These are phyloP conservation scores for Fonsecaea monophora DNA, from an alignment of 2,329 filamentous ascomycete genomes.

Conservation along the genomic window DNA sequence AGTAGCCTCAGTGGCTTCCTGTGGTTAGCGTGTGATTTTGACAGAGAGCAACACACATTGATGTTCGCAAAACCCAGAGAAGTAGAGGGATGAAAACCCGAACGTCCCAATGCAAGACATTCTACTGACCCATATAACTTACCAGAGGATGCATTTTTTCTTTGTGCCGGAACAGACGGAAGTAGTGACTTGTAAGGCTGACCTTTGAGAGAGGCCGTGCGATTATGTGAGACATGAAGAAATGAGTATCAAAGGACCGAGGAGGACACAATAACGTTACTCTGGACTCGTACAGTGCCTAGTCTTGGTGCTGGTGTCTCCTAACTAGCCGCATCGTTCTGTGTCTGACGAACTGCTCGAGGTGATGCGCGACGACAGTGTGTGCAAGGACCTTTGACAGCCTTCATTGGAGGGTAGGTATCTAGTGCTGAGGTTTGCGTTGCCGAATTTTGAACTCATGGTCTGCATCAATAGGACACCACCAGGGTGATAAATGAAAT, in stretches of 20 bases:
- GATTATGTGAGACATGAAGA: neutral
- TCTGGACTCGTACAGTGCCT: neutral
- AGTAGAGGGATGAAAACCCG: neutral
- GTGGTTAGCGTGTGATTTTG: neutral
- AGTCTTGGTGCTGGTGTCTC: neutral
- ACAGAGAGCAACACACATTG: neutral
- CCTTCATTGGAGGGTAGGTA: neutral
- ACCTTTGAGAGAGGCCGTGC: neutral
- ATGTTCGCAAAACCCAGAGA: neutral
- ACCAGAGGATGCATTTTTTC: neutral
- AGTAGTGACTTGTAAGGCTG: neutral
- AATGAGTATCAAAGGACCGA: neutral
- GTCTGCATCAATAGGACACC: neutral
- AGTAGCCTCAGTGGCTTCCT: neutral
- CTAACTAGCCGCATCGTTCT: neutral
- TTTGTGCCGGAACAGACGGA: neutral
- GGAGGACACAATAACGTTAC: too few species aligned
- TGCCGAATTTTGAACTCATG: neutral
- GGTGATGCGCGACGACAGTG: neutral
- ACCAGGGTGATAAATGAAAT: neutral
- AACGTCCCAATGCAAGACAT: neutral
- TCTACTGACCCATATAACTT: neutral
- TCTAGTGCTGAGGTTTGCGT: neutral
- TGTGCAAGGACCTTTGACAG: neutral
- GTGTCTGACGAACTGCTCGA: neutral